These are phyloP conservation scores for Albizia julibrissin DNA, from an alignment of 306 rosid genomes.

Conservation along the genomic window DNA sequence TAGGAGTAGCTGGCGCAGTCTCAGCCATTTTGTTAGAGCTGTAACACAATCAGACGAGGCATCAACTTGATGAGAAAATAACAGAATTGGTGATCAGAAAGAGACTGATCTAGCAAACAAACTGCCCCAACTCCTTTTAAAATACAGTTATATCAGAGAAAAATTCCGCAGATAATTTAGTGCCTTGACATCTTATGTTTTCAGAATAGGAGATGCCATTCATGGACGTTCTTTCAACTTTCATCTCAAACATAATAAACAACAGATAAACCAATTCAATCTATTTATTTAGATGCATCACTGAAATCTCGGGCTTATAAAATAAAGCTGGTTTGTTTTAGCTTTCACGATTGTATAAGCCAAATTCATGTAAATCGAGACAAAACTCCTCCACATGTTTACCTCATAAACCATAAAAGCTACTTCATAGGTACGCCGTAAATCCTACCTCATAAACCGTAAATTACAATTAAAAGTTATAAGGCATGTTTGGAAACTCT, in stretches of 20 bases:
- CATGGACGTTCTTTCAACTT: not conserved
- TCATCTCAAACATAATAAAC: not conserved
- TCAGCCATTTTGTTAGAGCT: slow-evolving; percentile 65
- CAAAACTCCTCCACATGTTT: too few species aligned
- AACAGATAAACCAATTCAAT: not conserved
- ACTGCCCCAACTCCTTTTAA: not conserved
- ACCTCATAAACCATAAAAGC: too few species aligned
- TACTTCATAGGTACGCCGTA: too few species aligned
- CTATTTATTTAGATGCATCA: not conserved
- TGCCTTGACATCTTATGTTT: not conserved
- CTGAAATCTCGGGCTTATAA: too few species aligned
- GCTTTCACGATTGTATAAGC: too few species aligned
- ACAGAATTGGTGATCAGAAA: not conserved
- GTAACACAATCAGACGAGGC: slow-evolving; percentile 11
- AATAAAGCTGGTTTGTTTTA: too few species aligned
- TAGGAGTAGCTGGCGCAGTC: slow-evolving; percentile 35
- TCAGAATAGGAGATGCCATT: not conserved
- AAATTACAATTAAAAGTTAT: too few species aligned
- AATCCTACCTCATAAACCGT: too few species aligned
- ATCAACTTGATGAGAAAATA: not conserved
- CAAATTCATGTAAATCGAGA: too few species aligned
- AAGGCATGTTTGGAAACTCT: too few species aligned
- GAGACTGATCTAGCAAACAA: not conserved
- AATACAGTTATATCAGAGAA: not conserved
- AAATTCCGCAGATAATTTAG: not conserved